Conservation (phyloP, 169 alveolate species). For the Cryptosporidium bovis region DNA sequence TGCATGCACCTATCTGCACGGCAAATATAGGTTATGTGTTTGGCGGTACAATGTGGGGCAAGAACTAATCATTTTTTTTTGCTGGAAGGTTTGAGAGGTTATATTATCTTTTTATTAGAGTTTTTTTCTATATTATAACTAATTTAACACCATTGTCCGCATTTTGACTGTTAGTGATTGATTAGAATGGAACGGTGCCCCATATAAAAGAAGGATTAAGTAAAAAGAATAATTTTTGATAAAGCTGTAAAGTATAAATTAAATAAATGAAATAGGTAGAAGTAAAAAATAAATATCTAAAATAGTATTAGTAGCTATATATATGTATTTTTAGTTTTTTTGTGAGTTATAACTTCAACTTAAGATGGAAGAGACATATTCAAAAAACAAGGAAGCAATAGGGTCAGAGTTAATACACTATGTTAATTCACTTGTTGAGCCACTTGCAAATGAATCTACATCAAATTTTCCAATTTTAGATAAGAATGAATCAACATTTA, state of each 20-base stretch:
- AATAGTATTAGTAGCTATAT: not conserved
- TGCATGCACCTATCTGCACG: too few relatives aligned
- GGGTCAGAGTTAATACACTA: slow-evolving; percentile 38
- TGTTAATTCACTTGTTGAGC: slow-evolving; percentile 51
- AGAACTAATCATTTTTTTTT: too few relatives aligned
- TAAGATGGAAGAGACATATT: slow-evolving; percentile 36
- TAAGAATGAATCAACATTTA: not conserved
- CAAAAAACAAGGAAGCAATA: slow-evolving; percentile 31
- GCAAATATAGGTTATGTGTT: too few relatives aligned
- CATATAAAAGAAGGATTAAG: not conserved
- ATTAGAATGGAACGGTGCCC: not conserved
- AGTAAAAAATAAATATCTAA: not conserved
- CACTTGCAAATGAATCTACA: slow-evolving; percentile 32
- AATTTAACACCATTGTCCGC: too few relatives aligned
- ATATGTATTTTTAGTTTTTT: not conserved
- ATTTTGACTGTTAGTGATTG: not conserved
- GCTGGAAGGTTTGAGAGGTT: not conserved
- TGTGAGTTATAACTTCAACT: not conserved
- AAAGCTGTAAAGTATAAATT: too few relatives aligned
- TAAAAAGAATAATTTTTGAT: not conserved
- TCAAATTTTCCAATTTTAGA: not conserved
- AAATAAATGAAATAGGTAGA: not conserved
- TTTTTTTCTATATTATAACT: too few relatives aligned
- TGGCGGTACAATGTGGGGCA: too few relatives aligned
- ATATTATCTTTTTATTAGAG: too few relatives aligned